phyloP scores from a whole-genome alignment of 140 eudicot genomes.

The Flaveria floridana region DNA sequence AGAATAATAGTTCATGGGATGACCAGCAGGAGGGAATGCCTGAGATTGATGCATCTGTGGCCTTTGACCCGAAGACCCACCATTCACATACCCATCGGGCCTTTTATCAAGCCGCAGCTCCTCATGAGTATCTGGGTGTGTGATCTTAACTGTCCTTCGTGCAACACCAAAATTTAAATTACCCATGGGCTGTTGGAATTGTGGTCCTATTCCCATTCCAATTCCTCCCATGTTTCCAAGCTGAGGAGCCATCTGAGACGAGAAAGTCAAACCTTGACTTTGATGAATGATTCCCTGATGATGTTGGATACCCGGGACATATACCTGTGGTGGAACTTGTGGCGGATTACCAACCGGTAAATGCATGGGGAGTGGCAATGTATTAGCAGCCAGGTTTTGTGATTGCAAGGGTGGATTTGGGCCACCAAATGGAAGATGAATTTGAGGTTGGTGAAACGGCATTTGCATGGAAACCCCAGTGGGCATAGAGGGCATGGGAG shows the following conservation, averaged over 20 bases:
- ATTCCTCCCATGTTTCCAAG: conserved; percentile 50
- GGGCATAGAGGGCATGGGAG: conserved; percentile 34
- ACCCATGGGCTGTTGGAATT: conserved; percentile 51
- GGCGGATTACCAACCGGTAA: conserved; percentile 56
- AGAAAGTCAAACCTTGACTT: conserved; percentile 53
- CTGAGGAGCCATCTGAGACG: conserved; percentile 59
- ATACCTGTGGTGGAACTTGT: conserved; percentile 56
- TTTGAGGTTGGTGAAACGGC: conserved; percentile 57
- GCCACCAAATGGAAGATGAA: conserved; percentile 56
- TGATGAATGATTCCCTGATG: conserved; percentile 71
- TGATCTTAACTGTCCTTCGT: conserved; percentile 76
- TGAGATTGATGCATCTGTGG: conserved; percentile 53
- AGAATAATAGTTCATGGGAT: conserved; percentile 40
- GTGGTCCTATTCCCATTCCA: conserved; percentile 53
- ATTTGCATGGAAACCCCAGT: conserved; percentile 48
- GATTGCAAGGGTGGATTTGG: conserved; percentile 62
- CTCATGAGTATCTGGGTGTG: conserved; percentile 86
- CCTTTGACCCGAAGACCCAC: conserved; percentile 46
- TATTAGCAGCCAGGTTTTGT: conserved; percentile 48
- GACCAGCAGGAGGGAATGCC: conserved; percentile 41
- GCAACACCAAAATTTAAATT: conserved; percentile 37
- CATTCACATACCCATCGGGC: conserved; percentile 29
- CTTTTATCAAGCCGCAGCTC: conserved; percentile 57
- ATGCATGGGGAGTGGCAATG: conserved; percentile 53
- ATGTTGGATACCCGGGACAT: conserved; percentile 55